These are phyloP conservation scores for Rhododendron griersonianum DNA, from an alignment of 148 eudicot species.

Conservation along the genomic window DNA sequence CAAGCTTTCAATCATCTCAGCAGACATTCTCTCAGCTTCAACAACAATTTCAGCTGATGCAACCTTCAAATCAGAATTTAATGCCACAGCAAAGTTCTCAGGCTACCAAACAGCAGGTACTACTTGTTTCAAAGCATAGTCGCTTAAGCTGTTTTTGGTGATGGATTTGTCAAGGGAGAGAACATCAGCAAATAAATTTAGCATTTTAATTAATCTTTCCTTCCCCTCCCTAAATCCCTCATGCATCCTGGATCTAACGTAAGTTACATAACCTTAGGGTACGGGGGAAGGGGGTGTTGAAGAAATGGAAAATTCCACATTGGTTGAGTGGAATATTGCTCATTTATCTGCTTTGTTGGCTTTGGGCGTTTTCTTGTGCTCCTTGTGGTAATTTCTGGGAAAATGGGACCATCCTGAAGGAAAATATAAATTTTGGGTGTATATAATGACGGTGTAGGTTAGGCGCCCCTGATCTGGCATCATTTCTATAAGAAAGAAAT, in stretches of 20 bases:
- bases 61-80: conserved; percentile 62
- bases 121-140: background rate
- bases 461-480: background rate
- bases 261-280: background rate
- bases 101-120: conserved; percentile 64
- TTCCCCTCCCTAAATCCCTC: background rate
- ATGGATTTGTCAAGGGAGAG: background rate
- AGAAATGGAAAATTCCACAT: background rate
- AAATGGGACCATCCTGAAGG: background rate
- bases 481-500: background rate
- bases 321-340: background rate
- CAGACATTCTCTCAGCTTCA: conserved; percentile 84
- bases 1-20: conserved; percentile 86
- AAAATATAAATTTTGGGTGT: background rate
- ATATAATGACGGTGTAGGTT: background rate
- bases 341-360: background rate
- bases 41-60: conserved; percentile 83
- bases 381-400: background rate
- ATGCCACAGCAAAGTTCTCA: conserved; percentile 49
- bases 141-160: background rate
- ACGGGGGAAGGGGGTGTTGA: background rate
- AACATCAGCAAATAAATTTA: background rate
- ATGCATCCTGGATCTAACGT: background rate
- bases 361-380: background rate
- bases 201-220: background rate